A percentile compares a stretch with the other conserved stretches of the same genome.
Conservation (phyloP, 257 asterid genomes). For the Rauvolfia tetraphylla region DNA sequence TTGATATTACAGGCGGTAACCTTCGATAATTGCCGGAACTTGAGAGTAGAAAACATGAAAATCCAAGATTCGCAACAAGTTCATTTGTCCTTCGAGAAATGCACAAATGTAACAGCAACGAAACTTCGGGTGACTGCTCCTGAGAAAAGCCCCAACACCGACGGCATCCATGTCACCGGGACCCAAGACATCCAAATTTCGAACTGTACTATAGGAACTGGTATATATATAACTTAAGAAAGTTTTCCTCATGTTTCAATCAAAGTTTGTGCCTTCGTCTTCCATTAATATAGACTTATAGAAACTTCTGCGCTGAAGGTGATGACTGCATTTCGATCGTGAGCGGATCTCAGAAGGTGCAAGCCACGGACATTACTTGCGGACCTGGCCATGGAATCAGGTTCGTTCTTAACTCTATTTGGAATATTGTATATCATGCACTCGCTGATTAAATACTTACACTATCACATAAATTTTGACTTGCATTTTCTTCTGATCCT, state of each 20-base stretch:
- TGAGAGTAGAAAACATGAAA: constrained; percentile 46
- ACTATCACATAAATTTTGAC: background rate
- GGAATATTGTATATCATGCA: background rate
- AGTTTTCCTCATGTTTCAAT: background rate
- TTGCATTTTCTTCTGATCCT: too few relatives aligned
- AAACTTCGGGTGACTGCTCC: constrained; percentile 53
- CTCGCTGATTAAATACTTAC: too few relatives aligned
- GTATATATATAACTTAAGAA: constrained; percentile 20
- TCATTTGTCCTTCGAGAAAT: constrained; percentile 52
- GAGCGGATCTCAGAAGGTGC: constrained; percentile 50
- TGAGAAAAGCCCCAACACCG: constrained; percentile 70
- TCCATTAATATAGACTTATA: too few relatives aligned
- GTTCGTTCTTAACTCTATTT: constrained; percentile 20
- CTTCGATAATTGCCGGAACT: constrained; percentile 49
- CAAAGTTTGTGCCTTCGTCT: too few relatives aligned
- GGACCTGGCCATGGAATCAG: constrained; percentile 99
- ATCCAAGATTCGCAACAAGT: constrained; percentile 64
- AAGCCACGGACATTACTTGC: constrained; percentile 48
- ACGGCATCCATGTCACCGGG: constrained; percentile 68
- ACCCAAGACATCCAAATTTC: constrained; percentile 53
- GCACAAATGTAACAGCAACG: constrained; percentile 44
- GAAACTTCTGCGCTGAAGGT: constrained; percentile 30
- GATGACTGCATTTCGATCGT: constrained; percentile 88
- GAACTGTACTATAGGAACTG: constrained; percentile 51
- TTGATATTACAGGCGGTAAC: constrained; percentile 59